Evolutionary conservation across 352 stramenopile genomes (phyloP).

Genomic region (Phytopythium litorale): DNA sequence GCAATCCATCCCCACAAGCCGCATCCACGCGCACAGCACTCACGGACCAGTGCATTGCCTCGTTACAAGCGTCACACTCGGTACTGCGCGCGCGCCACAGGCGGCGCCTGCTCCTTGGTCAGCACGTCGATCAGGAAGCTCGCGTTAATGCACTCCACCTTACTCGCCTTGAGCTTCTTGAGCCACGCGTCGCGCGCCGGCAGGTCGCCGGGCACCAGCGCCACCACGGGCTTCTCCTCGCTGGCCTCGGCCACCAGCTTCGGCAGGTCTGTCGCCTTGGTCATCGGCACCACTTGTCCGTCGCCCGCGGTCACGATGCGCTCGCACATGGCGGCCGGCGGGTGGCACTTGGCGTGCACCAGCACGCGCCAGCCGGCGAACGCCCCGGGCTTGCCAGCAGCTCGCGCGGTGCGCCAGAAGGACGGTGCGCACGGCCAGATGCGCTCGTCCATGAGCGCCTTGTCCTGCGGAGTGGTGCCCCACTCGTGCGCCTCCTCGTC

Average conservation of each 20-base stretch:
- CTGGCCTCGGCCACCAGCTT: conserved; percentile 28
- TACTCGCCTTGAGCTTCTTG: conserved; percentile 60
- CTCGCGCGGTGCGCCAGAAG: conserved; percentile 67
- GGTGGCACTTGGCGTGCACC: conserved; percentile 68
- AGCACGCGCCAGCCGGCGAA: conserved; percentile 72
- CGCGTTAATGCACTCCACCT: conserved; percentile 73
- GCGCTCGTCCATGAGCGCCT: conserved; percentile 64
- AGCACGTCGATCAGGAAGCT: conserved; percentile 85
- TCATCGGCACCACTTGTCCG: conserved; percentile 56
- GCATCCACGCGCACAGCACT: not conserved
- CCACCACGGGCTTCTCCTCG: conserved; percentile 45
- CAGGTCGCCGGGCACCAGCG: conserved; percentile 49
- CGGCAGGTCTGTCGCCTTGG: conserved; percentile 47
- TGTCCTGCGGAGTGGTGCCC: conserved; percentile 46
- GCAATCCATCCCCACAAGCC: not conserved
- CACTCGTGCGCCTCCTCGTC: conserved; percentile 72
- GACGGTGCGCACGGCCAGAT: conserved; percentile 60
- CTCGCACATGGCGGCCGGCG: conserved; percentile 79
- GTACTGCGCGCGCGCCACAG: conserved; percentile 48
- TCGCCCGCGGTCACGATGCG: conserved; percentile 58
- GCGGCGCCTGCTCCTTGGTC: conserved; percentile 72
- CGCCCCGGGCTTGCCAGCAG: conserved; percentile 39
- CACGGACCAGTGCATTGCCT: not conserved
- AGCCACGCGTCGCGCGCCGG: conserved; percentile 59
- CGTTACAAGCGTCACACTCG: conserved; percentile 25